Base-by-base conservation (phyloP, 2,329 filamentous ascomycete genomes). In the Pseudogymnoascus sp. region DNA sequence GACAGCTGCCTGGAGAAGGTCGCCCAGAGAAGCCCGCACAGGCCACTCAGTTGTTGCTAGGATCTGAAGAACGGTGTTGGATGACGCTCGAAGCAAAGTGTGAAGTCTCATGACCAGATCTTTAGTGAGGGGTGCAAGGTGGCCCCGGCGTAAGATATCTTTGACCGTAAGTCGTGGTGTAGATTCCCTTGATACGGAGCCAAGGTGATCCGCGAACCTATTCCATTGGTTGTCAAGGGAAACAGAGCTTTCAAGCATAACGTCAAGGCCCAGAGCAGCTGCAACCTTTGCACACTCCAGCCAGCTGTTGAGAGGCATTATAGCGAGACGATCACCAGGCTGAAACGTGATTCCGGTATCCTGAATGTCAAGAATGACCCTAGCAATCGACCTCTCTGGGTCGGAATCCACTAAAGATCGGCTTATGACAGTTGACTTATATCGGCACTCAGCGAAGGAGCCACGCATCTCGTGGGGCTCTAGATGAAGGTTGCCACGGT, bases 241-340 rank as follows among this genome's bases (percentile, higher is more conserved):
- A 0, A 81, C 72, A 0, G 71, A 67, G 6, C 73, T 67, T n/a
- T 79, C 76, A 1, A 83, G 73, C 62, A 77, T 74, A 2, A 74
- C 69, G 33, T 79, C 79, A 0, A 82, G 71, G 0, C 80, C 80
- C 1, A 83, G 72, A 0, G 79, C 79, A 0, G 79, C 76, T 2
- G 78, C 79, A 8, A 83, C 77, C 64, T 82, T 82, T 15, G 79
- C 79, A 59, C 78, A 81, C 66, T 83, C 80, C 7, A 77, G 75
- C 80, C 79, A 82, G 61, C 73, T 76, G 61, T 82, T 83, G 13
- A 82, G 74, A 0, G 80, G 79, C 80, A 83, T 82, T 1, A 83
- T 72, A 0, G 80, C 79, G 5, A 83, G 73, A 4, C 79, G 74
- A 60, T 83, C 80, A 0, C 81, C 81, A 0, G 80, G 79, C 58